Percentiles rank a stretch among this genome's conserved stretches.
phyloP scores from a whole-genome alignment of 176 grass and related monocot species.

The Echinochloa phyllopogon region DNA sequence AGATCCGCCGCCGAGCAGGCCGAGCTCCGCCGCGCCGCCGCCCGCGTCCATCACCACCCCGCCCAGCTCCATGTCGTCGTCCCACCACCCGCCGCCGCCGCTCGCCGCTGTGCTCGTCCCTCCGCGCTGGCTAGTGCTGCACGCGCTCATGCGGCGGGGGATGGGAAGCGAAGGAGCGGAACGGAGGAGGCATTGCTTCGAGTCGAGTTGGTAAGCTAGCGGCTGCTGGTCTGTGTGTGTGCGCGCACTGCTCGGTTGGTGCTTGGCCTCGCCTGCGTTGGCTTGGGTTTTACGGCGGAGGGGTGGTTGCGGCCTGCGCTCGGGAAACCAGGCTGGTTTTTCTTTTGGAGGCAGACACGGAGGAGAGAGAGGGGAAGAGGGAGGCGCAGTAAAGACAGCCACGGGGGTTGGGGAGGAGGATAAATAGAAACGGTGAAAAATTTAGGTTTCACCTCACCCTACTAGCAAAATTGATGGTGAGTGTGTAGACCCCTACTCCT shows the following conservation, averaged over 20 bases:
- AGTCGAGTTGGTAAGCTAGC: neutral
- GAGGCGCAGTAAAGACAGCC: neutral
- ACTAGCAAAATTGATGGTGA: slow-evolving; percentile 10
- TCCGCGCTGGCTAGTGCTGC: slow-evolving; percentile 24
- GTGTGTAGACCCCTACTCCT: neutral
- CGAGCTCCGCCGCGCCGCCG: slow-evolving; percentile 41
- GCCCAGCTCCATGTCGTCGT: slow-evolving; percentile 50
- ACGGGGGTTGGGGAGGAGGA: neutral
- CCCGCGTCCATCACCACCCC: slow-evolving; percentile 61
- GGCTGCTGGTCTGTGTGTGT: neutral
- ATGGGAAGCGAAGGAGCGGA: neutral
- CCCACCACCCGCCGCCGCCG: neutral
- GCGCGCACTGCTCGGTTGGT: neutral
- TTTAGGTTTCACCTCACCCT: neutral
- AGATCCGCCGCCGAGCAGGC: slow-evolving; percentile 62
- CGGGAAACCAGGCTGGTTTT: slow-evolving; percentile 73
- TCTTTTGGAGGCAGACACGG: slow-evolving; percentile 58
- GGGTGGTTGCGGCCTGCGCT: slow-evolving; percentile 48
- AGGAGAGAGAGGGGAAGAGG: neutral
- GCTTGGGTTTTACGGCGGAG: slow-evolving; percentile 41
- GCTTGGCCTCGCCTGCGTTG: neutral
- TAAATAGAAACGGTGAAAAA: slow-evolving; percentile 3
- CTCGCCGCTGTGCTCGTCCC: neutral
- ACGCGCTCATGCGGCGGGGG: slow-evolving; percentile 26
- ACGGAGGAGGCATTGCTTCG: slow-evolving; percentile 27